Base-by-base conservation (phyloP, 2,329 filamentous ascomycete genomes). In the Diplodia mutila region DNA sequence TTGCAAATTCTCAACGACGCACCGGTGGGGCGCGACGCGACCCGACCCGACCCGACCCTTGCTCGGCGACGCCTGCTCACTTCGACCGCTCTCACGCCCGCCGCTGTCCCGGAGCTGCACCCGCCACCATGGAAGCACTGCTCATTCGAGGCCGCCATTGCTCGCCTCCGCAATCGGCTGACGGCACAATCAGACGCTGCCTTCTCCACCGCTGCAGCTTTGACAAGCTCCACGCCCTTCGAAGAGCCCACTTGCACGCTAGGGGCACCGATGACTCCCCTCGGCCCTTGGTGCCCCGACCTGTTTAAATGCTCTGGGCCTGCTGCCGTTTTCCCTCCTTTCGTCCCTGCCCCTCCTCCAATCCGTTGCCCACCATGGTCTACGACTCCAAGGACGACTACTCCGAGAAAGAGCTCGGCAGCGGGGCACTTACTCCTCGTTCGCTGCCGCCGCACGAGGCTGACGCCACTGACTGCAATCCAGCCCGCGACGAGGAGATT, bases 381-480 rank as follows among this genome's bases (percentile, higher is more conserved):
- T 25, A 63, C 59, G 29, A 63, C 12, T 37, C 39, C 59, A 63
- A 52, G 46, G 59, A 51, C 46, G 59, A 37, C 8, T 63, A 11
- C 59, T 63, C 59, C 4, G 68, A 67, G 59, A 61, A 67, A 37
- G 65, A 69, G 59, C 37, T 42, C 48, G 57, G 25, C 21, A 69
- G 65, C 68, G 65, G 68, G 65, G 65, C 61, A 61, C 51, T 52
- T 29, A 69, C 68, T 57, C 67, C 67, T 52, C 32, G 57, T 51
- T 57, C 57, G 57, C 51, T 52, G 49, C 61, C 66, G 37, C 57
- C 66, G 34, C 18, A 63, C 55, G 57, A 67, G 48, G 25, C 59
- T 18, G 48, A 64, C 18, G 57, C 27, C 49, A 67, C 66, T 49
- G 57, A 63, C 55, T 29, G 27, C 48, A n/a, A 63, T 34, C 34